Conservation (phyloP, 2,329 filamentous ascomycete genomes). For the Monosporascus sp. region DNA sequence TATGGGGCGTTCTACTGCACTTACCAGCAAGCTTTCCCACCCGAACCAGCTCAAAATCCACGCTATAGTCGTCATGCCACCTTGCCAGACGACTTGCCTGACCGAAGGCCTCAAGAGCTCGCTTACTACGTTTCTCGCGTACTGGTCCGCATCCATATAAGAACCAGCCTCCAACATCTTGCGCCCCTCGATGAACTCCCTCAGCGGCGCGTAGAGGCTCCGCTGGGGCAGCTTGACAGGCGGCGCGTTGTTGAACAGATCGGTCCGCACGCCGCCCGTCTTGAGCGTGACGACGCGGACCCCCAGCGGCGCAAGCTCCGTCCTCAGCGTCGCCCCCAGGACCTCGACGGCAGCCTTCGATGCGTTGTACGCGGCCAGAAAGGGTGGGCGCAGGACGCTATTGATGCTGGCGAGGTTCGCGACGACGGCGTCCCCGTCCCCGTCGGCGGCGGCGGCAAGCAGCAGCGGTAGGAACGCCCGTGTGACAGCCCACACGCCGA, state of each 20-base stretch:
- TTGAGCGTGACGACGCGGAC: conserved; percentile 20
- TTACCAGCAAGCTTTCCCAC: conserved; percentile 21
- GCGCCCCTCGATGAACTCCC: conserved; percentile 13
- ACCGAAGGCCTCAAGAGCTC: conserved; percentile 11
- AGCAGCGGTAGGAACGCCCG: conserved; percentile 14
- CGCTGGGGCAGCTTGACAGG: conserved; percentile 11
- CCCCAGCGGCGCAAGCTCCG: conserved; percentile 19
- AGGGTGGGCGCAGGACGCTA: conserved; percentile 11
- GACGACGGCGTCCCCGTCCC: conserved; percentile 6
- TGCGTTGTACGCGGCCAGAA: conserved; percentile 20
- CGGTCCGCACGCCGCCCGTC: conserved; percentile 15
- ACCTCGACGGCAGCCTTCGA: conserved; percentile 21
- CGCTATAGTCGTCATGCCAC: conserved; percentile 10
- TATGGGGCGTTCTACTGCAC: background rate
- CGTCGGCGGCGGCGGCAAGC: background rate
- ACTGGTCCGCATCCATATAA: conserved; percentile 10
- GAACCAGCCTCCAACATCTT: conserved; percentile 10
- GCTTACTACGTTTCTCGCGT: conserved; percentile 15
- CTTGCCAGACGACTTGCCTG: conserved; percentile 19
- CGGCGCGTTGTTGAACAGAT: conserved; percentile 16
- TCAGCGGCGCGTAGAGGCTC: conserved; percentile 16
- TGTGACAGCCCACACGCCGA: conserved; percentile 14
- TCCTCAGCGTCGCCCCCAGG: conserved; percentile 13
- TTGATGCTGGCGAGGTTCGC: conserved; percentile 20
- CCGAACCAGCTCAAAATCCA: conserved; percentile 21